A percentile compares a stretch with the other conserved stretches of the same genome.
phyloP scores from a whole-genome alignment of 345 rosid genomes.

The Combretum micranthum region DNA sequence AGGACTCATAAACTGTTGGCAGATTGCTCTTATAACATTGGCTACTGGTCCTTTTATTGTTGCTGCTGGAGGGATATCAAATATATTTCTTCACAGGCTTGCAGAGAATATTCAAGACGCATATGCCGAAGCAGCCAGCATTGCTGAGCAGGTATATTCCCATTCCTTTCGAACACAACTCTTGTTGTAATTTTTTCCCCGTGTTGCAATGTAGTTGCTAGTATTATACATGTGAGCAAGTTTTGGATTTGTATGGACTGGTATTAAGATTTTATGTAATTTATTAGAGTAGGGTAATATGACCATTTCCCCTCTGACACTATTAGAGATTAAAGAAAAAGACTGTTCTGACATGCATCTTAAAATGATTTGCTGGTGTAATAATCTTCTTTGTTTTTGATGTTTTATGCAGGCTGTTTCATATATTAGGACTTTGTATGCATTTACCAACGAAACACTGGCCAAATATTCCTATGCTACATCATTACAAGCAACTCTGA shows the following conservation, averaged over 20 bases:
- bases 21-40: constrained; percentile 86
- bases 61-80: constrained; percentile 99
- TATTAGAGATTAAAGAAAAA: no score
- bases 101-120: constrained; percentile 99
- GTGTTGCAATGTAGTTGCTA: no score
- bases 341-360: no score
- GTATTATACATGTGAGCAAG: no score
- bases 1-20: constrained; percentile 95
- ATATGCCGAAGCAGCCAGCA: constrained; percentile 98
- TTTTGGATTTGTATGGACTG: no score
- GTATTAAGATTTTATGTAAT: no score
- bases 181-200: no score
- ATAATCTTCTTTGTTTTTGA: background rate
- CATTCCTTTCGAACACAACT: background rate
- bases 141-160: constrained; percentile 82
- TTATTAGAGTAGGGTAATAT: no score
- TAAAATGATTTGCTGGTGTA: no score
- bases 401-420: constrained; percentile 77
- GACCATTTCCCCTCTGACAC: no score
- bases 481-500: constrained; percentile 90
- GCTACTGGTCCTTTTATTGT: constrained; percentile 98
- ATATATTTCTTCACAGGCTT: constrained; percentile 94
- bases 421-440: constrained; percentile 80
- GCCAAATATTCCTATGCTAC: constrained; percentile 98
- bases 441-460: constrained; percentile 94